Percentiles rank a stretch among this genome's conserved stretches.
phyloP scores from a whole-genome alignment of 257 asterid species.

The Paraleonurus japonicus region DNA sequence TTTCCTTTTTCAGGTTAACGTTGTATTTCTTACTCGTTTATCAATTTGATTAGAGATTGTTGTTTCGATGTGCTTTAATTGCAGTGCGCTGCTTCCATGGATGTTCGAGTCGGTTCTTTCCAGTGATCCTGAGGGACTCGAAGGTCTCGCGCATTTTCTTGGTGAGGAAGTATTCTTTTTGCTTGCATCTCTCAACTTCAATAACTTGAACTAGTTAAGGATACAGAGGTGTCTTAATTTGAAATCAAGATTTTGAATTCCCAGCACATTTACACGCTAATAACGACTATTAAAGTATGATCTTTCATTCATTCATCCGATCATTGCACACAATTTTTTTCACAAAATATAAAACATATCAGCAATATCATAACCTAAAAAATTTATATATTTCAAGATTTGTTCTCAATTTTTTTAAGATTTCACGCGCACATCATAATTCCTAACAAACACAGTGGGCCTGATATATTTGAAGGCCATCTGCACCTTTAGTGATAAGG shows the following conservation, averaged over 20 bases:
- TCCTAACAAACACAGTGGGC: background rate
- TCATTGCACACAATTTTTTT: background rate
- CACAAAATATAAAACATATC: background rate
- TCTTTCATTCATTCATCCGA: background rate
- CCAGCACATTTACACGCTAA: background rate
- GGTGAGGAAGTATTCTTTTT: conserved; percentile 44
- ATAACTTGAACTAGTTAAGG: background rate
- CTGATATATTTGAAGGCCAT: background rate
- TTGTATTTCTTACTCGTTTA: background rate
- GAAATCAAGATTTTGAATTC: background rate
- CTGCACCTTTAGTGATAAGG: background rate
- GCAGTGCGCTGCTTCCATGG: conserved; percentile 97
- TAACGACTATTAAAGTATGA: background rate
- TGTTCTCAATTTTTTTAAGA: no score
- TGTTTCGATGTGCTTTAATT: conserved; percentile 24
- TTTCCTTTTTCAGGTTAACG: background rate
- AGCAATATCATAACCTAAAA: background rate
- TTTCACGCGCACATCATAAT: no score
- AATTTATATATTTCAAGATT: no score
- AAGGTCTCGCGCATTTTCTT: conserved; percentile 98
- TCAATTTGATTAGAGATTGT: background rate
- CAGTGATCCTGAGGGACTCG: conserved; percentile 95
- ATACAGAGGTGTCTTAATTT: background rate
- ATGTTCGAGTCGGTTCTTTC: conserved; percentile 90
- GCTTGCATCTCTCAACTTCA: background rate